These are phyloP conservation scores for Phaeomoniella chlamydospora DNA, from an alignment of 2,329 filamentous ascomycete genomes.

Conservation along the genomic window DNA sequence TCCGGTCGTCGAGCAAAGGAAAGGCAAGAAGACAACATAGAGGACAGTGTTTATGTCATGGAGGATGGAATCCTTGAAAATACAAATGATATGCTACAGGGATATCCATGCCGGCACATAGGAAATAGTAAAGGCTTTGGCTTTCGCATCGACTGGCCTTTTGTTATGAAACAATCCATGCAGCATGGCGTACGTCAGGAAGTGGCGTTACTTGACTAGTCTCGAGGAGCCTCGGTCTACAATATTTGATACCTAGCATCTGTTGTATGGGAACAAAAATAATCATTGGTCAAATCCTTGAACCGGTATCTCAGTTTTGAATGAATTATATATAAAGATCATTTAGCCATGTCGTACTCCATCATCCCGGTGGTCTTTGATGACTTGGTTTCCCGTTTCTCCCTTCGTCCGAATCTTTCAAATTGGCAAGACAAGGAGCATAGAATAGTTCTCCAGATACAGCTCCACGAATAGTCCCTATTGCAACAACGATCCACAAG, in stretches of 20 bases:
- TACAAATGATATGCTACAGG: not conserved
- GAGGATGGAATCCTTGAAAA: not conserved
- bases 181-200: too few relatives aligned
- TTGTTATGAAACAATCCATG: not conserved
- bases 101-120: not conserved
- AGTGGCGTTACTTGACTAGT: too few relatives aligned
- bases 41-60: not conserved
- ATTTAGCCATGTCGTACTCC: too few relatives aligned
- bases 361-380: too few relatives aligned
- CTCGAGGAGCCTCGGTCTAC: too few relatives aligned
- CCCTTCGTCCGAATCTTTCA: conserved; percentile 4
- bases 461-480: conserved; percentile 32
- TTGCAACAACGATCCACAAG: conserved; percentile 40
- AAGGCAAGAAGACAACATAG: not conserved
- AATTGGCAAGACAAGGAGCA: conserved; percentile 36
- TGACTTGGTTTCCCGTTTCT: not conserved
- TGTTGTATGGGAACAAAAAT: too few relatives aligned
- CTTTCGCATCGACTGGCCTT: not conserved
- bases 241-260: too few relatives aligned
- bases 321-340: too few relatives aligned
- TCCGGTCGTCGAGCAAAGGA: not conserved
- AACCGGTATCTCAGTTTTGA: too few relatives aligned
- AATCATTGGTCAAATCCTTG: too few relatives aligned
- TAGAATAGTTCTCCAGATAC: conserved; percentile 35
- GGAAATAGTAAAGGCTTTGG: not conserved